A percentile compares a stretch with the other conserved stretches of the same genome.
Evolutionary conservation across 441 rosid genomes (phyloP).

Genomic region (Sinapis alba): DNA sequence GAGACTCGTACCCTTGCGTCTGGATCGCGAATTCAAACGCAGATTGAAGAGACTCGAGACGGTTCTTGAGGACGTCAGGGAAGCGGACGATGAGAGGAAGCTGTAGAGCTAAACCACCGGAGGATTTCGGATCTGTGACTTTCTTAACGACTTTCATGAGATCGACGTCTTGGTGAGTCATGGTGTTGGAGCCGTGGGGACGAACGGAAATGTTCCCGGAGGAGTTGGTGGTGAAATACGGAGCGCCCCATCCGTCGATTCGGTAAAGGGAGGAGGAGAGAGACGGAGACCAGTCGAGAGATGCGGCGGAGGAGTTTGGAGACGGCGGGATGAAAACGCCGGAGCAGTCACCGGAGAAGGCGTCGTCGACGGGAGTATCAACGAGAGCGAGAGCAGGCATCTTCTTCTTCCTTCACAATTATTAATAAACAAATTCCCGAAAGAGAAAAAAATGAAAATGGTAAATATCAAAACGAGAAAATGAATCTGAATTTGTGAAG

Average conservation of each 20-base stretch:
- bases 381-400: constrained; percentile 95
- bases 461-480: constrained; percentile 12
- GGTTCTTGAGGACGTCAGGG: neutral
- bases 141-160: neutral
- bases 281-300: constrained; percentile 66
- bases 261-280: constrained; percentile 71
- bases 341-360: constrained; percentile 56
- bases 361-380: constrained; percentile 73
- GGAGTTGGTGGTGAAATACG: constrained; percentile 70
- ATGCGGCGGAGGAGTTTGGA: constrained; percentile 22
- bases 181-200: constrained; percentile 66
- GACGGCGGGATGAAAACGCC: constrained; percentile 37
- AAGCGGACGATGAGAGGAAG: neutral
- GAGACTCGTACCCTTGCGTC: neutral
- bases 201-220: constrained; percentile 78
- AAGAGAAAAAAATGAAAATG: neutral
- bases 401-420: constrained; percentile 40
- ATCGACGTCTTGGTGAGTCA: constrained; percentile 12
- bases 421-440: neutral
- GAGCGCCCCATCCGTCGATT: constrained; percentile 85
- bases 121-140: neutral
- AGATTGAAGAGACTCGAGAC: neutral
- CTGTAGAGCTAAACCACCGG: neutral
- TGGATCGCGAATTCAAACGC: neutral
- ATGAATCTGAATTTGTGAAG: constrained; percentile 39